Evolutionary conservation across 805 yeast species (phyloP), one percentile per base, ranked within the genome.

Genomic region (Sugiyamaella mastotermitis): DNA sequence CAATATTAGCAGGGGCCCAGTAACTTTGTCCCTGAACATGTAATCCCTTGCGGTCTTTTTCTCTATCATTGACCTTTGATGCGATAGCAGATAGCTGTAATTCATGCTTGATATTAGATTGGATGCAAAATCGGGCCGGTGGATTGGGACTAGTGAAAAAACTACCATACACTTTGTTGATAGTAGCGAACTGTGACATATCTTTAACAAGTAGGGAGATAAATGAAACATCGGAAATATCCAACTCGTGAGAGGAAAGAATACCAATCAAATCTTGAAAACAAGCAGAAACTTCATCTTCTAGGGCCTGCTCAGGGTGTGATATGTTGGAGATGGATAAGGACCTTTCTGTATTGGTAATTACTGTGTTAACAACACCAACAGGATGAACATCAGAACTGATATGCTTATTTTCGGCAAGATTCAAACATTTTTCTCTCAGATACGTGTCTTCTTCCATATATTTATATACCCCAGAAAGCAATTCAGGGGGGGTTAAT

Each of bases 1-100:
- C 98, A 32, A 92, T 92, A 49, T 92, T 92, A 25, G 95, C 90
- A 0, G 98, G 98, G 0, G 97, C 97, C 98, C 98, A 92, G 57
- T 83, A 88, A 28, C 97, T 87, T 42, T 88, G 69, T 1, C 97
- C 87, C 51, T 92, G 90, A 6, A 92, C 86, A 53, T 92, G 97
- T 15, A 27, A 10, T 13, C 30, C 30, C n/a, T n/a, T n/a, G n/a
- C n/a, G n/a, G n/a, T n/a, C n/a, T n/a, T n/a, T n/a, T 7, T 27
- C 18, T 15, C 18, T 27, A 6, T 27, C 14, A 14, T 27, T 45
- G 13, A 36, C 37, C 1, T 37, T 25, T 2, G 42, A 51, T 0
- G 72, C 71, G 10, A 72, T 64, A 11, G 81, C 77, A 0, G 96
- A 83, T 7, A 88, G 54, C 50, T 76, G 82, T 5, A 80, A 53